A percentile compares a stretch with the other conserved stretches of the same genome.
These are phyloP conservation scores for Bryoglossum gracile DNA, from an alignment of 495 filamentous ascomycete species.

Conservation along the genomic window DNA sequence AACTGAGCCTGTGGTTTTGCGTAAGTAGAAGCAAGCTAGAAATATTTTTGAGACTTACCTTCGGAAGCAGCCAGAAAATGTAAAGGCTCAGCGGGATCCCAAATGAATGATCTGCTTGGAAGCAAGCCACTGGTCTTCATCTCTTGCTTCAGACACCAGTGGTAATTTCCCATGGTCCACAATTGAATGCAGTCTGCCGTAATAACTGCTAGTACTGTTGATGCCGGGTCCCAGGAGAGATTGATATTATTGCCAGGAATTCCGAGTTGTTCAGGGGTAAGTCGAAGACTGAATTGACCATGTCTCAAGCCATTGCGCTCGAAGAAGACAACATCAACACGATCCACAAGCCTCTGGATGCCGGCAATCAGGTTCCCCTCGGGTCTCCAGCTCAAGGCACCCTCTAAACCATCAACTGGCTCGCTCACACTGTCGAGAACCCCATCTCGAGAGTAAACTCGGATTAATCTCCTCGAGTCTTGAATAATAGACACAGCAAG, in stretches of 20 bases:
- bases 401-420: conserved; percentile 83
- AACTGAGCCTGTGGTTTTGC: conserved; percentile 37
- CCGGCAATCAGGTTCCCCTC: conserved; percentile 82
- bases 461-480: conserved; percentile 62
- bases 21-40: conserved; percentile 15
- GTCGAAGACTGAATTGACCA: conserved; percentile 75
- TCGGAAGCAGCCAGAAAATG: conserved; percentile 44
- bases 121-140: conserved; percentile 36
- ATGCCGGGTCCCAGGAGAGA: conserved; percentile 84
- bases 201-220: conserved; percentile 76
- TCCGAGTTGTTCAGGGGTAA: conserved; percentile 50
- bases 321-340: conserved; percentile 86
- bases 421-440: conserved; percentile 86
- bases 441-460: conserved; percentile 86
- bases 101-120: conserved; percentile 42
- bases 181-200: conserved; percentile 72
- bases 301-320: conserved; percentile 93
- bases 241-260: conserved; percentile 50
- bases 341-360: conserved; percentile 59
- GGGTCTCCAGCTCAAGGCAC: conserved; percentile 84
- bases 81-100: conserved; percentile 82
- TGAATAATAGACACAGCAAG: conserved; percentile 79
- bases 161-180: conserved; percentile 97
- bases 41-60: conserved; percentile 10
- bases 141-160: conserved; percentile 98